phyloP scores from a whole-genome alignment of 2,329 filamentous ascomycete species.

The Trichoderma atrobrunneum region DNA sequence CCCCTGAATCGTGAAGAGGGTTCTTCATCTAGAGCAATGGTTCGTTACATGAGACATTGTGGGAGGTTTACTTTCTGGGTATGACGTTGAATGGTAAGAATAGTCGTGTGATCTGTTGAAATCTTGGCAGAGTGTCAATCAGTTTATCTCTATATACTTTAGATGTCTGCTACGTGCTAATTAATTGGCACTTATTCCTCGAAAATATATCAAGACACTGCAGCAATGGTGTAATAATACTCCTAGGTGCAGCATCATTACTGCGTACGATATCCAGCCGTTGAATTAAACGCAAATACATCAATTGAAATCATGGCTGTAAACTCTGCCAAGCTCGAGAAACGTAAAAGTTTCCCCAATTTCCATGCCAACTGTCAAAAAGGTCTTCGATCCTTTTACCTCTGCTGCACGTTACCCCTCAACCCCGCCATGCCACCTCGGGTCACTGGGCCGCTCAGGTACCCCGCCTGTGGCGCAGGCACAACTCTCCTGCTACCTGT shows the following conservation, averaged over 20 bases:
- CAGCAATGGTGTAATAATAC: not conserved
- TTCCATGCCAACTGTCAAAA: not conserved
- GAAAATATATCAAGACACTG: too few relatives aligned
- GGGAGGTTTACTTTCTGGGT: not conserved
- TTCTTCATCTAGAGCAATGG: too few relatives aligned
- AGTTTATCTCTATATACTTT: not conserved
- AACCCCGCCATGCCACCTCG: constrained; percentile 19
- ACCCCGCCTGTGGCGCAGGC: constrained; percentile 21
- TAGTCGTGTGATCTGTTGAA: not conserved
- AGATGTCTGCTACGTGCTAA: too few relatives aligned
- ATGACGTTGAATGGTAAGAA: not conserved
- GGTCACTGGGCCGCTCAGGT: not conserved
- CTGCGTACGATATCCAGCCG: too few relatives aligned
- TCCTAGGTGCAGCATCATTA: not conserved
- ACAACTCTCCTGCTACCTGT: not conserved
- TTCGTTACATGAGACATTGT: not conserved
- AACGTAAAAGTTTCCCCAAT: not conserved
- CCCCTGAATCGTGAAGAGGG: not conserved
- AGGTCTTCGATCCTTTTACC: not conserved
- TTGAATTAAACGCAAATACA: not conserved
- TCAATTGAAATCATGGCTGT: not conserved
- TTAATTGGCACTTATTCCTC: not conserved
- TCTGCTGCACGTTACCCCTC: constrained; percentile 10
- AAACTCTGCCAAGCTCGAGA: not conserved
- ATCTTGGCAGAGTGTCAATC: not conserved